phyloP scores from a whole-genome alignment of 1,284 basidiomycete genomes.

The Naganishia sp. region DNA sequence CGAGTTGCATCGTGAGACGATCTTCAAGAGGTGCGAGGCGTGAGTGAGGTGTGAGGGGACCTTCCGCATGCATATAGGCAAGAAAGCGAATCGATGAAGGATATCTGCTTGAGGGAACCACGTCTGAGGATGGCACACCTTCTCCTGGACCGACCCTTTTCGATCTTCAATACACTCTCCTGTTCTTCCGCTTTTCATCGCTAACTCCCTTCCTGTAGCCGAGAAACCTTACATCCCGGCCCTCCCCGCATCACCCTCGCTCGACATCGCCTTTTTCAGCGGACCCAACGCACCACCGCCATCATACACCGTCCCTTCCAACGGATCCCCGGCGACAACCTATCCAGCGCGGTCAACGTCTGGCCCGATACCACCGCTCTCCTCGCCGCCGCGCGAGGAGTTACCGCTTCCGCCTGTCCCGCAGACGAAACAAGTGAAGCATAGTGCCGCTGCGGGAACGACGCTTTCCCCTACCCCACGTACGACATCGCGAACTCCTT shows the following conservation, averaged over 20 bases:
- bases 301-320: conserved; percentile 8
- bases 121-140: no score
- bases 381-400: conserved; percentile 8
- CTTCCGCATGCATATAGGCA: no score
- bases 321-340: conserved; percentile 1
- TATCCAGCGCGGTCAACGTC: no score
- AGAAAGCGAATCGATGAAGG: no score
- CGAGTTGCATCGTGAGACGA: no score
- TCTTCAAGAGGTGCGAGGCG: no score
- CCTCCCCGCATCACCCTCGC: conserved; percentile 24
- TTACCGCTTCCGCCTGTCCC: conserved; percentile 10
- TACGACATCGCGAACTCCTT: not conserved
- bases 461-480: not conserved
- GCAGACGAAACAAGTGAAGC: not conserved
- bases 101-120: no score
- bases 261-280: conserved; percentile 23
- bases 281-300: not conserved
- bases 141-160: no score
- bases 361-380: not conserved
- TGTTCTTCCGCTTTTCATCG: no score
- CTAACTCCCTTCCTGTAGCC: not conserved
- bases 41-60: no score
- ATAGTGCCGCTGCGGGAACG: not conserved
- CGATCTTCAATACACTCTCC: no score
- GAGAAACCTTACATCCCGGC: conserved; percentile 8